These are phyloP conservation scores for Withania somnifera DNA, from an alignment of 305 asterid genomes.

Conservation along the genomic window DNA sequence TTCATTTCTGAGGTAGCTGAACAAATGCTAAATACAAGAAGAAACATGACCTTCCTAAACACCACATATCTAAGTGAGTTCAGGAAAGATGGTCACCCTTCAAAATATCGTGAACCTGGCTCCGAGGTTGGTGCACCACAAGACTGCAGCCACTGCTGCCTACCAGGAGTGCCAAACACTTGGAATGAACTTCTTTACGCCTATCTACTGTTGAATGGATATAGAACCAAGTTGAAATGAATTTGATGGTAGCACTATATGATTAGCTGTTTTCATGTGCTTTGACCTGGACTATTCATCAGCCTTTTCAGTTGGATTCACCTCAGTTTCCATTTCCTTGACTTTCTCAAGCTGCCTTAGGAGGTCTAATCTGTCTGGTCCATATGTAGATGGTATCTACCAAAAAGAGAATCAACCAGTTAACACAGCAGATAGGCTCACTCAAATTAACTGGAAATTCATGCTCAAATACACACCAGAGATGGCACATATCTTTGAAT, in stretches of 20 bases:
- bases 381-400: slow-evolving; percentile 46
- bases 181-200: slow-evolving; percentile 70
- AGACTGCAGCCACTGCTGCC: slow-evolving; percentile 95
- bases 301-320: slow-evolving; percentile 28
- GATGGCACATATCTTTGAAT: slow-evolving; percentile 83
- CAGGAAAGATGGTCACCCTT: slow-evolving; percentile 73
- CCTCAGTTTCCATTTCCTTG: slow-evolving; percentile 74
- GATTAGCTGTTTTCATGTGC: neutral
- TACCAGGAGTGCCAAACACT: slow-evolving; percentile 80
- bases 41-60: slow-evolving; percentile 30
- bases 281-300: slow-evolving; percentile 26
- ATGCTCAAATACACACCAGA: slow-evolving; percentile 43
- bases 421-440: neutral
- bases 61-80: slow-evolving; percentile 54
- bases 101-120: slow-evolving; percentile 63
- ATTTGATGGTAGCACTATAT: slow-evolving; percentile 1
- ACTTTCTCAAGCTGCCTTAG: slow-evolving; percentile 85
- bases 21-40: slow-evolving; percentile 24
- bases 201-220: slow-evolving; percentile 35
- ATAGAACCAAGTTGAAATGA: slow-evolving; percentile 17
- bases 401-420: slow-evolving; percentile 3
- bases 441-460: neutral
- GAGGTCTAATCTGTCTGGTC: slow-evolving; percentile 36
- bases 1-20: slow-evolving; percentile 34
- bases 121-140: slow-evolving; percentile 49